A percentile compares a stretch with the other conserved stretches of the same genome.
Evolutionary conservation across 2,329 filamentous ascomycete genomes (phyloP).

Genomic region (Monosporascus sp.): DNA sequence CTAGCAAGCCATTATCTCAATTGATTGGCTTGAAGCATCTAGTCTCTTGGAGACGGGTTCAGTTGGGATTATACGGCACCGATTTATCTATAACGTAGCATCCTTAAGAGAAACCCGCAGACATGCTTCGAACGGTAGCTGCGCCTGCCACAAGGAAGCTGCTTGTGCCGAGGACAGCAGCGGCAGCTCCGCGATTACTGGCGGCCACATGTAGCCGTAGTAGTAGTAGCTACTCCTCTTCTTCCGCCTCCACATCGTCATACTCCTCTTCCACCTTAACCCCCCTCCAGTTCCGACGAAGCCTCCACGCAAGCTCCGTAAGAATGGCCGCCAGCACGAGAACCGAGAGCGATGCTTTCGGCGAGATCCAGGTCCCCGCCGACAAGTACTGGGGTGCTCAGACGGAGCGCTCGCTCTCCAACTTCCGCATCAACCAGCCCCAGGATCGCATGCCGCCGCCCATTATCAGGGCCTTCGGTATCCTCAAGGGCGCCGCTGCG

Average conservation of each 20-base stretch:
- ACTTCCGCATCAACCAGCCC: conserved; percentile 99
- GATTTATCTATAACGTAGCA: neutral
- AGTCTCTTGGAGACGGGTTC: too few species aligned
- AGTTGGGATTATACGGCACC: too few species aligned
- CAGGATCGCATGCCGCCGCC: conserved; percentile 97
- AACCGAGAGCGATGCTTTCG: conserved; percentile 95
- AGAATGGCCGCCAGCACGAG: conserved; percentile 56
- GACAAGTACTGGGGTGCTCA: conserved; percentile 99
- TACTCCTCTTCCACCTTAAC: conserved; percentile 11
- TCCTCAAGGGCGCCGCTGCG: conserved; percentile 93
- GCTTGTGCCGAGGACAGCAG: conserved; percentile 27
- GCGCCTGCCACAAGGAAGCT: conserved; percentile 25
- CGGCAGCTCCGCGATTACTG: conserved; percentile 25
- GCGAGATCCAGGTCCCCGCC: conserved; percentile 83
- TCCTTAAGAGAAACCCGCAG: conserved; percentile 1
- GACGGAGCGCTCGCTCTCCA: conserved; percentile 91
- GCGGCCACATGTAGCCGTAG: conserved; percentile 27
- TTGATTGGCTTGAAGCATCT: too few species aligned
- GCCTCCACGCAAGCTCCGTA: conserved; percentile 39
- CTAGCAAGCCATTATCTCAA: neutral
- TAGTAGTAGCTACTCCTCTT: conserved; percentile 12
- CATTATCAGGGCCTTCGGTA: conserved; percentile 89
- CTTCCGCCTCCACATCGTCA: conserved; percentile 15
- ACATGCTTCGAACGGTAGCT: conserved; percentile 33
- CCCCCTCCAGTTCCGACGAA: conserved; percentile 26